phyloP scores from a whole-genome alignment of 1,284 basidiomycete genomes.

The Megacollybia platyphylla region DNA sequence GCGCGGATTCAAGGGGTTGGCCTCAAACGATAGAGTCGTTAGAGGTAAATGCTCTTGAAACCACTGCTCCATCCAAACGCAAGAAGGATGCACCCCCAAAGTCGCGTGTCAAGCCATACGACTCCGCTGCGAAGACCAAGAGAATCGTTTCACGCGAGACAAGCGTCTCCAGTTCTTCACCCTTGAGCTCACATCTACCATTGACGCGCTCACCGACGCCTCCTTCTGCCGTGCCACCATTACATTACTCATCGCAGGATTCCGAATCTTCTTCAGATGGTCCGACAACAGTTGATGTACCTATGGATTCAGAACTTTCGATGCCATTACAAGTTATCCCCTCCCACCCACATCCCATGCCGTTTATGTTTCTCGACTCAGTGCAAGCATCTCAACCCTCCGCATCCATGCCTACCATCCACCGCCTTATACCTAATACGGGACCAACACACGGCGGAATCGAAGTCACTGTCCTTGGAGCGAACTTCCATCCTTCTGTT shows the following conservation, averaged over 20 bases:
- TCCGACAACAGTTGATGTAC: conserved; percentile 10
- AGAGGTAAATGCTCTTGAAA: conserved; percentile 10
- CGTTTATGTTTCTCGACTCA: conserved; percentile 52
- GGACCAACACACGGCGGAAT: conserved; percentile 92
- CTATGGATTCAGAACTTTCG: conserved; percentile 3
- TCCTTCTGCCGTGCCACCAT: conserved; percentile 15
- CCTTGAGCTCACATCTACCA: conserved; percentile 24
- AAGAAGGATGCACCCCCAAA: conserved; percentile 24
- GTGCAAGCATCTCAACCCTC: conserved; percentile 28
- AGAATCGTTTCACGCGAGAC: conserved; percentile 31
- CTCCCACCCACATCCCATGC: conserved; percentile 23
- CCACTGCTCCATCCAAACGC: conserved; percentile 26
- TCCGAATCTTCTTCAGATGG: conserved; percentile 31
- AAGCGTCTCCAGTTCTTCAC: conserved; percentile 39
- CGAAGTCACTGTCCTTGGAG: conserved; percentile 89
- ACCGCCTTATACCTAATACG: conserved; percentile 80
- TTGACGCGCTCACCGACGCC: conserved; percentile 9
- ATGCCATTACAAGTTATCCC: conserved; percentile 11
- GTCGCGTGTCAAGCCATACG: conserved; percentile 50
- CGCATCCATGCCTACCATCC: conserved; percentile 54
- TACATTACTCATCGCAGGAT: conserved; percentile 21
- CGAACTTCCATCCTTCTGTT: conserved; percentile 69
- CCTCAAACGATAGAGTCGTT: conserved; percentile 13
- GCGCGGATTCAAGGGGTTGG: not conserved
- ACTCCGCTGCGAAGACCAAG: conserved; percentile 28